Evolutionary conservation across 805 yeast species (phyloP).

Genomic region (Tetrapisispora taiwanensis): DNA sequence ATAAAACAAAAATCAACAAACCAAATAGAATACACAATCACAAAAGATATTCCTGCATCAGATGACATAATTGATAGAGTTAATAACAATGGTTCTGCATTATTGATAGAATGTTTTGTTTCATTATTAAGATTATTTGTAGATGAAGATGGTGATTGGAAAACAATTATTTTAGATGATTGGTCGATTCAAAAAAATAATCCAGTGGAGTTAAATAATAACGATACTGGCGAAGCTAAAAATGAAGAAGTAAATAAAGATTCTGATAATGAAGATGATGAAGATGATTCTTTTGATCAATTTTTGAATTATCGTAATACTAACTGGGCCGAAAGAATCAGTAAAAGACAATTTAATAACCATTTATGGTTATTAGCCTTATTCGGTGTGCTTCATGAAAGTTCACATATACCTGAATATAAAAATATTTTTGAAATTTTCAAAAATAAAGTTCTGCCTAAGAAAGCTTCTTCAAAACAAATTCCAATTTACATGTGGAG

Average conservation of each 20-base stretch:
- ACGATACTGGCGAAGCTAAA: conserved; percentile 5
- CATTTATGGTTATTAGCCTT: conserved; percentile 79
- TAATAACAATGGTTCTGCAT: conserved; percentile 17
- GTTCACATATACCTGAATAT: conserved; percentile 22
- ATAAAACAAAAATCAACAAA: conserved; percentile 9
- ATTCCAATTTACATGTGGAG: conserved; percentile 32
- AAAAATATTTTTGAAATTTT: conserved; percentile 36
- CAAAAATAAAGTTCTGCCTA: conserved; percentile 44
- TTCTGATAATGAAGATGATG: conserved; percentile 10
- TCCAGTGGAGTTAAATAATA: conserved; percentile 5
- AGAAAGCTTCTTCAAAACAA: conserved; percentile 18
- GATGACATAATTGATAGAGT: conserved; percentile 21
- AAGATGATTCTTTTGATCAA: conserved; percentile 25
- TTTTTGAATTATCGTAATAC: conserved; percentile 46
- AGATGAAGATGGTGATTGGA: conserved; percentile 28
- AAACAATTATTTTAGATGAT: conserved; percentile 20
- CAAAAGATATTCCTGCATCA: conserved; percentile 13
- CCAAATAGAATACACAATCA: conserved; percentile 10
- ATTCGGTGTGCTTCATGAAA: conserved; percentile 51
- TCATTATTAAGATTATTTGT: conserved; percentile 25
- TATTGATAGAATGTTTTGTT: conserved; percentile 23
- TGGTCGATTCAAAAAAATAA: conserved; percentile 13
- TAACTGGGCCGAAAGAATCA: conserved; percentile 71
- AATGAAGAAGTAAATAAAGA: conserved; percentile 18
- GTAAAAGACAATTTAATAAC: conserved; percentile 64